A percentile compares a stretch with the other conserved stretches of the same genome.
Conservation (phyloP, 75 land plant species). For the Sequoia sempervirens region DNA sequence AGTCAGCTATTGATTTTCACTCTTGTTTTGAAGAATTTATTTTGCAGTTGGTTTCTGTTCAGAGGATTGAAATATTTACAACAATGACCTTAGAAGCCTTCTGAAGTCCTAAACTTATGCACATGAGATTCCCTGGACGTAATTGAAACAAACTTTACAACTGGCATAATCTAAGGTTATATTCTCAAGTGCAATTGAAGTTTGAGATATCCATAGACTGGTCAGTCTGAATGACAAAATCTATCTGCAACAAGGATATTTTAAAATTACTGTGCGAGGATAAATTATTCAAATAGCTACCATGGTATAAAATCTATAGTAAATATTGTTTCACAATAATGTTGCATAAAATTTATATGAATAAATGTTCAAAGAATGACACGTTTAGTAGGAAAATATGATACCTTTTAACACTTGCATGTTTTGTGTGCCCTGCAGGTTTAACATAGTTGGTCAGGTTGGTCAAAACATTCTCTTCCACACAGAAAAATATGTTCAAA, state of each 20-base stretch:
- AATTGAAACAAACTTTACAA: background rate
- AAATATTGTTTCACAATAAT: background rate
- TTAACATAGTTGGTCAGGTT: constrained; percentile 92
- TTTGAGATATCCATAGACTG: background rate
- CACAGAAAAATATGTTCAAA: background rate
- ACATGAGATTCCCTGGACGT: background rate
- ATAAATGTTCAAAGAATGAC: background rate
- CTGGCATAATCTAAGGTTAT: background rate
- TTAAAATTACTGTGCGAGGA: background rate
- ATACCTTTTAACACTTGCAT: background rate
- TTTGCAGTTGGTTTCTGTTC: background rate
- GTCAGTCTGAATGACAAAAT: background rate
- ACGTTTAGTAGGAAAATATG: background rate
- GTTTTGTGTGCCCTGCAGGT: constrained; percentile 44
- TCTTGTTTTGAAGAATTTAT: background rate
- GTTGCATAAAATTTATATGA: background rate
- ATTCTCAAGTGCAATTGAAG: background rate
- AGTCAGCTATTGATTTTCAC: background rate
- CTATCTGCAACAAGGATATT: background rate
- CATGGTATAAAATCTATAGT: background rate
- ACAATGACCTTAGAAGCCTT: background rate
- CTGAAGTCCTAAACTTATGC: background rate
- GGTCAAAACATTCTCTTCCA: background rate
- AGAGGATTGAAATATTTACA: background rate
- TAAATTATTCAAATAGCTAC: background rate